Conservation (phyloP, 768 basidiomycete genomes). For the Russula abietina region DNA sequence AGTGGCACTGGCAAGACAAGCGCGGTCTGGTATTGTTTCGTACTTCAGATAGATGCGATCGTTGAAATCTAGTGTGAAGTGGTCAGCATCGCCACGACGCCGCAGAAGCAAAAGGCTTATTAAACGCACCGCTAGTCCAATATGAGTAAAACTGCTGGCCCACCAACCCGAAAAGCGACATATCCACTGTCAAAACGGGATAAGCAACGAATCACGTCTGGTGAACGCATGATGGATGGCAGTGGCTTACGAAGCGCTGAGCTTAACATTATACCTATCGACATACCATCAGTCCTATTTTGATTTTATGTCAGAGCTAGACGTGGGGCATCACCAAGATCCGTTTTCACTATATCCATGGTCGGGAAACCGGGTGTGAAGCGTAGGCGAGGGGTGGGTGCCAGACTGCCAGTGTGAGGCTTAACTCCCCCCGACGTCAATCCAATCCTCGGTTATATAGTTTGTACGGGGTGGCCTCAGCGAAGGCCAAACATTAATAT, state of each 20-base stretch:
- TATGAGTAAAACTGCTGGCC: neutral
- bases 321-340: neutral
- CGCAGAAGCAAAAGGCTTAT: neutral
- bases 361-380: neutral
- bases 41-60: slow-evolving; percentile 1
- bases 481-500: neutral
- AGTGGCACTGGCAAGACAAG: neutral
- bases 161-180: neutral
- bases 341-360: neutral
- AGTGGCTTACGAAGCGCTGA: neutral
- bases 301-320: neutral
- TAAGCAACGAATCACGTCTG: neutral
- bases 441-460: neutral
- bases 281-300: neutral
- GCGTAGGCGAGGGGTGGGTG: too few species aligned
- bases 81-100: neutral
- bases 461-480: neutral
- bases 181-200: neutral
- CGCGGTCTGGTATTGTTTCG: too few species aligned
- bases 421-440: neutral
- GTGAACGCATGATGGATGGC: too few species aligned
- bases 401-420: too few species aligned
- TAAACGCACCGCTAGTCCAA: neutral
- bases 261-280: neutral
- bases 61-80: neutral